phyloP scores from a whole-genome alignment of 2,329 filamentous ascomycete genomes.

The Curvularia lunata region DNA sequence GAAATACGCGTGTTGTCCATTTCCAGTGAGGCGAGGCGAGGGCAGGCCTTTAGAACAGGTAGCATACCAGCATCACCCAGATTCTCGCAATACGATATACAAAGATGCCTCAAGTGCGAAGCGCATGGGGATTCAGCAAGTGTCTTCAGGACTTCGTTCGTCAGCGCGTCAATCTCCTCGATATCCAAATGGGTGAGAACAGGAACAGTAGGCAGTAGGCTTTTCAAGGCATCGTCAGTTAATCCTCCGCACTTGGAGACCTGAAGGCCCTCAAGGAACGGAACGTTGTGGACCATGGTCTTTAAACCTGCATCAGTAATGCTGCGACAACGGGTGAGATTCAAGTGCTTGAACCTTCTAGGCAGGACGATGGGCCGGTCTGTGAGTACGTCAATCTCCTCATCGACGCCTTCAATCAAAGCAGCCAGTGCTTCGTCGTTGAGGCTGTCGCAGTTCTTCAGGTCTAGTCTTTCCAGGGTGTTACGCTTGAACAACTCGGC shows the following conservation, averaged over 20 bases:
- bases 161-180: slow-evolving; percentile 81
- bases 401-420: slow-evolving; percentile 77
- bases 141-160: slow-evolving; percentile 75
- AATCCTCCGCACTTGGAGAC: slow-evolving; percentile 78
- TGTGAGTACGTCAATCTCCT: slow-evolving; percentile 81
- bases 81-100: slow-evolving; percentile 87
- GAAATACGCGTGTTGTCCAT: slow-evolving; percentile 95
- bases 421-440: slow-evolving; percentile 74
- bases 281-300: slow-evolving; percentile 74
- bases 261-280: slow-evolving; percentile 80
- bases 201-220: slow-evolving; percentile 76
- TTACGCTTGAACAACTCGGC: slow-evolving; percentile 79
- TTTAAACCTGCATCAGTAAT: slow-evolving; percentile 77
- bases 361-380: slow-evolving; percentile 76
- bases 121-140: slow-evolving; percentile 80
- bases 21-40: slow-evolving; percentile 72
- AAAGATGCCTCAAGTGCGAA: slow-evolving; percentile 74
- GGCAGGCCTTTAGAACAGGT: slow-evolving; percentile 78
- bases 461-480: slow-evolving; percentile 78
- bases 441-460: slow-evolving; percentile 80
- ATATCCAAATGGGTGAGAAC: slow-evolving; percentile 85
- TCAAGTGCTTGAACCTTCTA: slow-evolving; percentile 80
- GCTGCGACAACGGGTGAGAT: slow-evolving; percentile 77
- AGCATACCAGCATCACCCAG: slow-evolving; percentile 85
- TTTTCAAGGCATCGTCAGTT: slow-evolving; percentile 73